Percentiles rank a stretch among this genome's conserved stretches.
phyloP scores from a whole-genome alignment of 176 grass and related monocot species.

The Aegilops tauschii region DNA sequence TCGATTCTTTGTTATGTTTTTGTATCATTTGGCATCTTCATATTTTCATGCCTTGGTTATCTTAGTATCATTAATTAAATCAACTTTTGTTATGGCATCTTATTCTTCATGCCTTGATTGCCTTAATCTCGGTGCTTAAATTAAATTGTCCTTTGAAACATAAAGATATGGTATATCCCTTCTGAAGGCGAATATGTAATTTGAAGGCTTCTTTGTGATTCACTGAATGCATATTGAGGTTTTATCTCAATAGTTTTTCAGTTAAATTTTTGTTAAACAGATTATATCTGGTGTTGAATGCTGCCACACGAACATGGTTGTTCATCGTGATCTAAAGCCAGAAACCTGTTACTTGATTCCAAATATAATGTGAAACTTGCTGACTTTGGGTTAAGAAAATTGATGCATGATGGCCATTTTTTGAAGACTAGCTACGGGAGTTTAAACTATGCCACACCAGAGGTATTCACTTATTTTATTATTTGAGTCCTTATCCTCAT shows the following conservation, averaged over 20 bases:
- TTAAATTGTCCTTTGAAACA: background rate
- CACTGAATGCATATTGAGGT: background rate
- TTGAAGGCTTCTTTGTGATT: background rate
- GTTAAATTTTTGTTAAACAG: constrained; percentile 34
- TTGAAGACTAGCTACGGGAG: constrained; percentile 95
- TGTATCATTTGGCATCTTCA: too few relatives aligned
- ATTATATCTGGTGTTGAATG: constrained; percentile 92
- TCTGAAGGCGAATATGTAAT: background rate
- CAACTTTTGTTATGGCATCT: background rate
- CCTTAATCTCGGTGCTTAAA: background rate
- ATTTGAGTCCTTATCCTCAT: constrained; percentile 13
- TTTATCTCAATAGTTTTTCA: constrained; percentile 5
- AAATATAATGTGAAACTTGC: constrained; percentile 93
- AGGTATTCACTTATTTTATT: constrained; percentile 49
- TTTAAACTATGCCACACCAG: constrained; percentile 91
- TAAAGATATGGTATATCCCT: background rate
- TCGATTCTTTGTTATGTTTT: too few relatives aligned
- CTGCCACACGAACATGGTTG: constrained; percentile 95
- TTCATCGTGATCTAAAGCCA: constrained; percentile 87
- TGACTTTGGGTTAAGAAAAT: constrained; percentile 94
- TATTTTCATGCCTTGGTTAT: too few relatives aligned
- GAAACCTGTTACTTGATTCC: constrained; percentile 94
- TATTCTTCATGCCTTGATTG: background rate
- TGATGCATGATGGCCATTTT: constrained; percentile 97
- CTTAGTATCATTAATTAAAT: too few relatives aligned